Base-by-base conservation (phyloP, 306 rosid species). In the Vigna hirtella region DNA sequence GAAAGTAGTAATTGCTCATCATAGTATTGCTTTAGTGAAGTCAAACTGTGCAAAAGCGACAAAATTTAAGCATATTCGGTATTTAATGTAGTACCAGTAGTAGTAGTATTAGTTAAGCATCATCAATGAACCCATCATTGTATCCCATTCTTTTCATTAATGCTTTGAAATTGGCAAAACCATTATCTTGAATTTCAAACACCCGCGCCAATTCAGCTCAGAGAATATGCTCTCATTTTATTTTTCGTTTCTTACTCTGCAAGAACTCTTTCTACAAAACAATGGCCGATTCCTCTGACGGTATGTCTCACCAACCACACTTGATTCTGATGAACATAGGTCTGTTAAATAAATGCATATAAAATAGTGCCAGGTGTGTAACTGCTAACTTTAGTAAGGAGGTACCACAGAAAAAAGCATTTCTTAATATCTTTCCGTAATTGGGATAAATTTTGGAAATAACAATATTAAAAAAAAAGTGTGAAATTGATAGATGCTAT, bases 41-140 rank as follows among this genome's bases (percentile, higher is more conserved):
- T 92, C 98, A 94, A 90, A 90, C 76, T 73, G 79, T 73, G 91
- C 77, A 73, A 83, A 84, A 86, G 85, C 72, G 82, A 64, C 84
- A 65, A 74, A 81, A 12, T 58, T 76, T 57, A 51, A 58, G 84
- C 87, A 84, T 86, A 85, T 81, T 83, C 90, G 12, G 70, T 49
- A 26, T 84, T 78, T 80, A 65, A 56, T 59, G 56, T 78, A 7
- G 50, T 45, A 45, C 5, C 13, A 11, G 16, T 45, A 45, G 47
- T 42, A 42, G 50, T 45, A 45, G 59, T 85, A 38, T 63, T 83
- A 51, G 75, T 83, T 76, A 52, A 85, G 82, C 85, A 79, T 72
- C 74, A 53, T n/a, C 24, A 66, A 42, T 48, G 32, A 78, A 43
- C 77, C 66, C 84, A 83, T 79, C 74, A 79, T 68, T 68, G 42